Evolutionary conservation across 1,284 basidiomycete genomes (phyloP), one percentile per base, ranked within the genome.

Genomic region (Pseudozyma hubeiensis): DNA sequence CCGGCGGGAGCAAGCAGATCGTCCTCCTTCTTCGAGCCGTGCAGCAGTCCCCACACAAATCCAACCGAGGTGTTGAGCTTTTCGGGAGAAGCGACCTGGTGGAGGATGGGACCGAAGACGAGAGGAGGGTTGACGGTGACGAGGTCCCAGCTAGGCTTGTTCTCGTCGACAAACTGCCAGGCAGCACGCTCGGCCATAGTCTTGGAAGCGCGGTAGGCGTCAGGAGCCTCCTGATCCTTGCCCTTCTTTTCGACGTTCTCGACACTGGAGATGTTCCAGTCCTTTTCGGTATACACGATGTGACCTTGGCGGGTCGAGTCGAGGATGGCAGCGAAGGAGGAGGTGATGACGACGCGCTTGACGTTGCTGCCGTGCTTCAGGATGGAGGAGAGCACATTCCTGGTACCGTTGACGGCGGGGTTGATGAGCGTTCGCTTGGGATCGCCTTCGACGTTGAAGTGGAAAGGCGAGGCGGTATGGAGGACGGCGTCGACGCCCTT

Each of bases 251-350:
- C 53, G 19, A 68, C 75, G 13, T 87, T 85, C 24, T 87, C 81
- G n/a, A 88, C 83, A 4, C 88, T 87, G 41, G 87, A 85, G 8
- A 88, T 82, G 85, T 93, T 91, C 91, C 91, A 93, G 81, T 91
- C 88, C n/a, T 79, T 64, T 72, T 90, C 75, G 19, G 70, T 67
- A 65, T 65, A 82, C n/a, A 60, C 57, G 19, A 57, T 55, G 51
- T 65, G 76, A 5, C 60, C 65, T 24, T 64, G 53, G 7, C 80
- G 62, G 37, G 63, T 59, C 3, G 84, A 66, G 44, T 86, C 84
- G 41, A 88, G 66, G 60, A 90, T 84, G 4, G 89, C 84, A 0
- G 88, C 89, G 45, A 85, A 87, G 0, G 91, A 91, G 1, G 88
- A 88, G 0, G 90, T 91, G 62, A 92, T 84, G 52, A 93, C 89